Conservation (phyloP, 768 basidiomycete species). For the Artomyces pyxidatus region DNA sequence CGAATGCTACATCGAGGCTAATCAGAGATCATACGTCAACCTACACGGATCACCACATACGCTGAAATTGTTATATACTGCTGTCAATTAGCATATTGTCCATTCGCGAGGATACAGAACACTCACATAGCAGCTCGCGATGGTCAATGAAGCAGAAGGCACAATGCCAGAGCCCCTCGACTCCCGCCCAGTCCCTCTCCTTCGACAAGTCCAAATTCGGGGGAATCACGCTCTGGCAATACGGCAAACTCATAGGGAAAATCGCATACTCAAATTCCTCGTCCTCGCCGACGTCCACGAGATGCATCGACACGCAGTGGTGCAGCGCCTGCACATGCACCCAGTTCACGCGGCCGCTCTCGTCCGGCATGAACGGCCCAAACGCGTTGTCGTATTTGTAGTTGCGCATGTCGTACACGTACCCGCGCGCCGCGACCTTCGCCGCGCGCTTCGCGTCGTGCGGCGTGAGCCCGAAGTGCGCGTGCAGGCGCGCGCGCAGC, state of each 20-base stretch:
- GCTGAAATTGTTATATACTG: conserved; percentile 42
- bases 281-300: conserved; percentile 33
- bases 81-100: background rate
- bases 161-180: conserved; percentile 52
- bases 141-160: conserved; percentile 69
- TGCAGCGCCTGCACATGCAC: conserved; percentile 46
- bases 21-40: background rate
- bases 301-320: conserved; percentile 46
- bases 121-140: conserved; percentile 53
- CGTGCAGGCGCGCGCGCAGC: conserved; percentile 44
- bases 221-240: conserved; percentile 43
- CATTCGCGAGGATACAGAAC: no score
- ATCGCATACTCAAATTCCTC: conserved; percentile 21
- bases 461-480: conserved; percentile 46
- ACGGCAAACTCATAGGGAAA: conserved; percentile 44
- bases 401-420: conserved; percentile 55
- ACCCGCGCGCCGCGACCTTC: conserved; percentile 39
- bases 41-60: conserved; percentile 10
- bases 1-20: conserved; percentile 16
- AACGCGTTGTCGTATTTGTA: conserved; percentile 42
- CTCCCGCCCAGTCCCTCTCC: conserved; percentile 48
- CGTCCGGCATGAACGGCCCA: conserved; percentile 46
- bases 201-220: conserved; percentile 28
- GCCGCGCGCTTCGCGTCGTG: conserved; percentile 28
- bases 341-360: conserved; percentile 48